These are phyloP conservation scores for Amoeboaphelidium protococcarum DNA, from an alignment of 371 early-diverging fungal species.

Conservation along the genomic window DNA sequence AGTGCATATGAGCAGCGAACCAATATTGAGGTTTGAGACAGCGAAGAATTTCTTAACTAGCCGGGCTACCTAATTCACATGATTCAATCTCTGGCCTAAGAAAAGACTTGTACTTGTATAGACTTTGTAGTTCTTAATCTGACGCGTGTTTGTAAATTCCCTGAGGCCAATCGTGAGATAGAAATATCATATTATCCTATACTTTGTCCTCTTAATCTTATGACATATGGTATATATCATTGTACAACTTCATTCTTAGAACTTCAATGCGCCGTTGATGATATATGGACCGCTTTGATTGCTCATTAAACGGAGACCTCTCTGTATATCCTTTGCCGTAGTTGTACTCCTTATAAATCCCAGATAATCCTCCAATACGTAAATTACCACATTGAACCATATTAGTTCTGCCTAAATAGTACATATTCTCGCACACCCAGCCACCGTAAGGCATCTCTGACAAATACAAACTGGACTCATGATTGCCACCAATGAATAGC, in stretches of 20 bases:
- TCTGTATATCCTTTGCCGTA: constrained; percentile 47
- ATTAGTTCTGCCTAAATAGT: constrained; percentile 59
- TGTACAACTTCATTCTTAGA: not conserved
- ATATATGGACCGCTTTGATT: constrained; percentile 19
- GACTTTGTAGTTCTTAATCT: constrained; percentile 34
- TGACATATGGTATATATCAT: too few relatives aligned
- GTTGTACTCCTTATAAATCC: constrained; percentile 53
- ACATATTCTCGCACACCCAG: constrained; percentile 83
- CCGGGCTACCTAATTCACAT: constrained; percentile 43
- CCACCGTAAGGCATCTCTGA: constrained; percentile 88
- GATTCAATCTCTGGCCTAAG: constrained; percentile 36
- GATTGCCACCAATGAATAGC: constrained; percentile 95
- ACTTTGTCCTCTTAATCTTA: too few relatives aligned
- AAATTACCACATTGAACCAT: constrained; percentile 60
- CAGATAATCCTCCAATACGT: constrained; percentile 73
- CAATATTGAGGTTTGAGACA: constrained; percentile 52
- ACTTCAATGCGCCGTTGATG: constrained; percentile 60
- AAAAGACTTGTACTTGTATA: constrained; percentile 35
- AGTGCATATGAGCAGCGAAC: constrained; percentile 44
- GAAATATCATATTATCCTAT: constrained; percentile 49
- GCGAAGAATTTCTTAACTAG: constrained; percentile 32
- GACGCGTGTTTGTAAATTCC: constrained; percentile 45
- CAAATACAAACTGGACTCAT: constrained; percentile 75
- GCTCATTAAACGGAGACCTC: constrained; percentile 30
- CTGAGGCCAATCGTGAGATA: constrained; percentile 92